Conservation (phyloP, 2,329 filamentous ascomycete genomes). For the Fusarium sp. region DNA sequence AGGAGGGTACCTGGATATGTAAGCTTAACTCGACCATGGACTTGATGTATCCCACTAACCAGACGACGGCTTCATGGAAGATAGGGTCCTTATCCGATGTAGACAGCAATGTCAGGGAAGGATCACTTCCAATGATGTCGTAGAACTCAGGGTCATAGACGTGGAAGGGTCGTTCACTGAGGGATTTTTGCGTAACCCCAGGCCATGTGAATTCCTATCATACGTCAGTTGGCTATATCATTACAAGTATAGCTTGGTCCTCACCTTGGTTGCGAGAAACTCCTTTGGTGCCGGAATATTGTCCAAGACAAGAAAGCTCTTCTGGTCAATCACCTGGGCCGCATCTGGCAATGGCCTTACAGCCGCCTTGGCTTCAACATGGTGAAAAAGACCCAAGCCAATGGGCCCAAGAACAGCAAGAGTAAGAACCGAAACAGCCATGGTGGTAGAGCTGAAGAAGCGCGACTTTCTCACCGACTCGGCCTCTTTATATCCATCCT, state of each 20-base stretch:
- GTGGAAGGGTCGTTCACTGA: slow-evolving; percentile 39
- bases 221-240: neutral
- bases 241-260: neutral
- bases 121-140: slow-evolving; percentile 60
- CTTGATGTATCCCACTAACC: slow-evolving; percentile 40
- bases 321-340: slow-evolving; percentile 41
- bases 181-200: slow-evolving; percentile 37
- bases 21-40: neutral
- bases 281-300: slow-evolving; percentile 25
- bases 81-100: slow-evolving; percentile 57
- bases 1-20: slow-evolving; percentile 47
- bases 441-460: neutral
- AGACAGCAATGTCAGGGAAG: slow-evolving; percentile 63
- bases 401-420: slow-evolving; percentile 2
- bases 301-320: slow-evolving; percentile 35
- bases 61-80: slow-evolving; percentile 69
- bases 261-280: slow-evolving; percentile 35
- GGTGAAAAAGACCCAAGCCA: neutral
- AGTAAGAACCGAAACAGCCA: slow-evolving; percentile 8
- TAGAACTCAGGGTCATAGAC: slow-evolving; percentile 63
- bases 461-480: neutral
- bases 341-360: slow-evolving; percentile 16
- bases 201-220: slow-evolving; percentile 36
- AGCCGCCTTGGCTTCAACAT: neutral
- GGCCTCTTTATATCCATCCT: neutral